Evolutionary conservation across 768 basidiomycete species (phyloP).

Genomic region (Calvatia gigantea): DNA sequence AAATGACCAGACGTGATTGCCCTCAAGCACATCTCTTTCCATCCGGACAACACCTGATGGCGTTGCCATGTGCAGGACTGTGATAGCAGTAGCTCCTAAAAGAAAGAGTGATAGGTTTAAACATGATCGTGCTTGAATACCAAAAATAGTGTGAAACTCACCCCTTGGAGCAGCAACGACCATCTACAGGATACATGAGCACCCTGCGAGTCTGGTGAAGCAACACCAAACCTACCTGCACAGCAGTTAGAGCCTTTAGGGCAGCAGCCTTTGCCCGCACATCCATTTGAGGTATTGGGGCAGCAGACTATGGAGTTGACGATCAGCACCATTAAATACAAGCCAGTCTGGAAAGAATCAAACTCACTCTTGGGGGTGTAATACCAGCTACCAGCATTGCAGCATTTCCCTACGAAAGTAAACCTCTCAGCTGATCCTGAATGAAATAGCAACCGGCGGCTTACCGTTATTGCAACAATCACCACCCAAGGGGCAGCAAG

Average conservation of each 20-base stretch:
- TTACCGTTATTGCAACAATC: constrained; percentile 8
- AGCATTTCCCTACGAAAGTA: neutral
- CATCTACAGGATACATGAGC: neutral
- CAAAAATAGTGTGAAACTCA: too few species aligned
- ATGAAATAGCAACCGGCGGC: neutral
- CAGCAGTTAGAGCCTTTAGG: constrained; percentile 9
- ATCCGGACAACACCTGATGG: neutral
- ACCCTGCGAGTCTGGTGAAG: neutral
- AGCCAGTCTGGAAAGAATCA: too few species aligned
- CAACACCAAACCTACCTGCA: neutral
- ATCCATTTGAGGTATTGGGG: neutral
- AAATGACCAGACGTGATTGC: neutral
- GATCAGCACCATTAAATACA: neutral
- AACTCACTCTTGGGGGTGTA: neutral
- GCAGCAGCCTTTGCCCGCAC: constrained; percentile 6
- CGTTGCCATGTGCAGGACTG: neutral
- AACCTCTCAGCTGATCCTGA: neutral
- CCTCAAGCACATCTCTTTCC: neutral
- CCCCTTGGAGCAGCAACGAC: neutral
- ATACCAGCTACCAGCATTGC: neutral
- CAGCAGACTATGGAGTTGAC: neutral
- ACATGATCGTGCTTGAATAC: too few species aligned
- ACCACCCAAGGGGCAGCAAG: constrained; percentile 13
- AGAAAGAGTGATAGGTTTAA: neutral
- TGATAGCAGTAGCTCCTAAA: constrained; percentile 3